Percentiles rank a stretch among this genome's conserved stretches.
phyloP scores from a whole-genome alignment of 2,329 filamentous ascomycete species.

The Cladosporium austrohemisphaericum region DNA sequence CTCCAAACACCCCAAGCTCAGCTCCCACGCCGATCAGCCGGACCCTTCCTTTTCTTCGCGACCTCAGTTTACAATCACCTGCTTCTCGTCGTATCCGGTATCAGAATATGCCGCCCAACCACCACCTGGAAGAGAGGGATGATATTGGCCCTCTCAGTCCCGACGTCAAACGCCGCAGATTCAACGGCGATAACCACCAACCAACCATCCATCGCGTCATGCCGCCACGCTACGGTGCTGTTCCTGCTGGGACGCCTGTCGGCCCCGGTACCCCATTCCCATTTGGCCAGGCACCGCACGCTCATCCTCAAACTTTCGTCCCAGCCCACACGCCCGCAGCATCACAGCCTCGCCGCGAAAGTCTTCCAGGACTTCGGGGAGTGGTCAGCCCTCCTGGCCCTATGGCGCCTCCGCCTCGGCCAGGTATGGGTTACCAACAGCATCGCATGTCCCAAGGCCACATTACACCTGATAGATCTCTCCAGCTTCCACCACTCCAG shows the following conservation, averaged over 20 bases:
- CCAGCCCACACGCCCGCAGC: slow-evolving; percentile 32
- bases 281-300: slow-evolving; percentile 29
- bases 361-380: slow-evolving; percentile 38
- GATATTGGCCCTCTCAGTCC: slow-evolving; percentile 47
- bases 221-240: slow-evolving; percentile 28
- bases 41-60: slow-evolving; percentile 34
- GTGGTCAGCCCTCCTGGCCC: slow-evolving; percentile 32
- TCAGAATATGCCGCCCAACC: slow-evolving; percentile 30
- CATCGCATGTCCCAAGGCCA: slow-evolving; percentile 32
- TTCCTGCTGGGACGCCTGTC: slow-evolving; percentile 17
- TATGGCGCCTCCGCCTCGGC: slow-evolving; percentile 56
- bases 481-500: slow-evolving; percentile 54
- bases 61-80: slow-evolving; percentile 35
- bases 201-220: slow-evolving; percentile 37
- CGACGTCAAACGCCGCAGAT: slow-evolving; percentile 62
- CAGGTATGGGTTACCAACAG: slow-evolving; percentile 35
- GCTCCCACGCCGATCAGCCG: slow-evolving; percentile 33
- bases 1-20: slow-evolving; percentile 30
- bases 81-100: slow-evolving; percentile 24
- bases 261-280: slow-evolving; percentile 39
- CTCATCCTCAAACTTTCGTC: slow-evolving; percentile 40
- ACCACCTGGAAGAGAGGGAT: slow-evolving; percentile 34
- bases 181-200: slow-evolving; percentile 42
- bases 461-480: slow-evolving; percentile 42
- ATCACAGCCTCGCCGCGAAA: slow-evolving; percentile 34